Evolutionary conservation across 2,329 filamentous ascomycete genomes (phyloP), one percentile per base, ranked within the genome.

Genomic region (Scedosporium minutisporum): DNA sequence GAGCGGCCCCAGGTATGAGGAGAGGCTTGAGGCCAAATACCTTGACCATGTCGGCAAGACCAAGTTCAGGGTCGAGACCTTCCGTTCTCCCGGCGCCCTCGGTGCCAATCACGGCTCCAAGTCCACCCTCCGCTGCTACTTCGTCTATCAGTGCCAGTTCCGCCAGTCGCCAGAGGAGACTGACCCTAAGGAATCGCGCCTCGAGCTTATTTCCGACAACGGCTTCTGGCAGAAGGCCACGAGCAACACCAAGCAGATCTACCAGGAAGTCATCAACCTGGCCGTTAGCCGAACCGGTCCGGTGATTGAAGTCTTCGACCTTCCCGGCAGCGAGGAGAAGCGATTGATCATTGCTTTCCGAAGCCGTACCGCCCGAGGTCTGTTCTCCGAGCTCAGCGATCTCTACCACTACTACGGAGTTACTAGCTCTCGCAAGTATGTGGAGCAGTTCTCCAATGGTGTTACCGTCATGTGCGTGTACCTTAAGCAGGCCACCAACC

Each of bases 331-430:
- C 18, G 85, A 89, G 38, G 95, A 99, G 80, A 97, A 97, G 84
- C 86, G 95, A 69, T 80, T 99, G 65, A 92, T 99, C 63, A 84
- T 99, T 69, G 95, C 93, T 57, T 97, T 97, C 82, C 92, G 93
- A 69, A 91, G 93, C 68, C 88, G 93, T 66, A 96, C 93, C 18
- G 95, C 95, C 33, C 83, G 91, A 68, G 95, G 95, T 66, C 81
- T 99, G 70, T 99, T 99, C 83, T 96, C 93, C 69, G 92, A 95
- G 29, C 79, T 99, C 69, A 96, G 91, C 67, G 93, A 97, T 74
- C 81, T 99, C 44, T 99, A 99, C 80, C 95, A 99, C 78, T 97
- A 97, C 84, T 99, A 99, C 72, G 93, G 95, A 53, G 84, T 97
- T 65, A 99, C 95, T 2, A 96, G 91, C 71, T 95, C 95, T 29